These are phyloP conservation scores for Rheum nobile DNA, from an alignment of 148 eudicot genomes.

Conservation along the genomic window DNA sequence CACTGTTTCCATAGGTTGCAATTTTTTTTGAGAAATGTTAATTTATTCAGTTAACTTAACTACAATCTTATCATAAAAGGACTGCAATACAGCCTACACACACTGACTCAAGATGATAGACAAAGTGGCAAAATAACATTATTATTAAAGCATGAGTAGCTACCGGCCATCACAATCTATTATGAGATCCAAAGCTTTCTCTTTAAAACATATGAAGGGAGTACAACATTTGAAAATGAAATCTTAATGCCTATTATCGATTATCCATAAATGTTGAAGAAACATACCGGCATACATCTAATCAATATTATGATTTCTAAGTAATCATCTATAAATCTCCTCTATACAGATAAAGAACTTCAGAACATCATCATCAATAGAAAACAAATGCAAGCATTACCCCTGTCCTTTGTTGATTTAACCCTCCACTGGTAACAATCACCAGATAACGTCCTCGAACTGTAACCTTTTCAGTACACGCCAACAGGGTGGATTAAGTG, in stretches of 20 bases:
- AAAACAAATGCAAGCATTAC: constrained; percentile 25
- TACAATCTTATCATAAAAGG: neutral
- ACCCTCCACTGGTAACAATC: constrained; percentile 92
- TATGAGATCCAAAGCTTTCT: neutral
- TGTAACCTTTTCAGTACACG: constrained; percentile 41
- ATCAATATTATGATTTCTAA: neutral
- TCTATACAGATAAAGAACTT: neutral
- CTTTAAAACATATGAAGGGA: neutral
- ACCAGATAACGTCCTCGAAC: constrained; percentile 49
- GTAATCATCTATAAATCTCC: neutral
- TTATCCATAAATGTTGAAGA: neutral
- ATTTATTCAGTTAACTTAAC: neutral
- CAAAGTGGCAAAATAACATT: neutral
- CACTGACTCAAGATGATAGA: neutral
- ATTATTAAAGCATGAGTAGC: neutral
- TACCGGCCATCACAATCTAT: neutral
- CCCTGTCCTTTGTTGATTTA: constrained; percentile 99
- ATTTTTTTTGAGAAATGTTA: neutral
- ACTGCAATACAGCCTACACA: neutral
- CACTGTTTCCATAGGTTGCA: neutral
- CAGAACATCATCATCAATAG: constrained; percentile 8
- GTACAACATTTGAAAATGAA: neutral
- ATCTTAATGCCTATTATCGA: neutral
- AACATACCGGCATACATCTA: neutral
- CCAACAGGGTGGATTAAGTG: neutral